Conservation (phyloP, 768 basidiomycete genomes). For the Lactarius sanguifluus region DNA sequence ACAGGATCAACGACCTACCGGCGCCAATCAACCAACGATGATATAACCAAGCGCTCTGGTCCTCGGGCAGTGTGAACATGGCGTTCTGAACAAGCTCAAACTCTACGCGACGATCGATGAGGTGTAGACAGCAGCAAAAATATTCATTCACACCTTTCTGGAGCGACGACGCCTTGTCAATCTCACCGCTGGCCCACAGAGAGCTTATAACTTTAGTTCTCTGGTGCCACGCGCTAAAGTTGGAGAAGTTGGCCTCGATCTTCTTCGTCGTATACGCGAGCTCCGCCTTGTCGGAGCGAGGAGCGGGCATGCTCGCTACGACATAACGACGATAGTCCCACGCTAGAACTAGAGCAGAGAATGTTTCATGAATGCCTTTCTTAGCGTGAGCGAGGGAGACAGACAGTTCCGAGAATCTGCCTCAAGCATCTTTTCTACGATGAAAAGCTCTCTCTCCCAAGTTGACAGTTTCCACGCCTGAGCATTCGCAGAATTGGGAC, state of each 20-base stretch:
- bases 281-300: conserved; percentile 61
- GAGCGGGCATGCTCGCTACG: conserved; percentile 64
- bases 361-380: not conserved
- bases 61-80: conserved; percentile 93
- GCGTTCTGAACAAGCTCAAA: conserved; percentile 92
- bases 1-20: conserved; percentile 46
- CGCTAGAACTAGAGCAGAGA: conserved; percentile 66
- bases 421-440: conserved; percentile 92
- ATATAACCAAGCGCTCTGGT: conserved; percentile 98
- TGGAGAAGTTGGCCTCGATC: conserved; percentile 93
- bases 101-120: conserved; percentile 50
- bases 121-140: not conserved
- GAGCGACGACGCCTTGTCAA: conserved; percentile 54
- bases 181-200: conserved; percentile 60
- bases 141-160: conserved; percentile 58
- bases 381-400: conserved; percentile 33
- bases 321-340: conserved; percentile 95
- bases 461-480: conserved; percentile 73
- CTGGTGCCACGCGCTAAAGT: conserved; percentile 99
- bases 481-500: conserved; percentile 53
- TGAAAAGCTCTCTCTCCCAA: conserved; percentile 84
- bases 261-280: conserved; percentile 84
- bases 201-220: conserved; percentile 75
- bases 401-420: conserved; percentile 90
- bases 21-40: conserved; percentile 94